Percentiles rank a stretch among this genome's conserved stretches.
These are phyloP conservation scores for Vigna angularis DNA, from an alignment of 306 rosid species.

Conservation along the genomic window DNA sequence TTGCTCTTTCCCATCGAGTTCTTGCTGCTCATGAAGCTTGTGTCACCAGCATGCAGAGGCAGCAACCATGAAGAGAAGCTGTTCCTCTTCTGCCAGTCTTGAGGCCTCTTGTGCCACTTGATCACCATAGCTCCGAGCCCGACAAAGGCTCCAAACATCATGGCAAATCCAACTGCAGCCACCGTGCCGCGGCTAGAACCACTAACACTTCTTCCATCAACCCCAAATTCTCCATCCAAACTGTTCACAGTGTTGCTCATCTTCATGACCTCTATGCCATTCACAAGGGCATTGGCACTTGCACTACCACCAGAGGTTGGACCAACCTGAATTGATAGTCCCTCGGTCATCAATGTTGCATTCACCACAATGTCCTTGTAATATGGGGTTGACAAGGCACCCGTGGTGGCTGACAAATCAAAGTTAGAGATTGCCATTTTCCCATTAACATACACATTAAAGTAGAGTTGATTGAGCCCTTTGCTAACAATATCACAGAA, in stretches of 20 bases:
- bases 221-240: constrained; percentile 69
- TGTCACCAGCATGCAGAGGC: constrained; percentile 64
- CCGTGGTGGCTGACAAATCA: constrained; percentile 53
- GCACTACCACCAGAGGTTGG: constrained; percentile 39
- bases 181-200: constrained; percentile 52
- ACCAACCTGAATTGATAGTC: constrained; percentile 57
- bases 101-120: constrained; percentile 75
- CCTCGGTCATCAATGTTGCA: constrained; percentile 55
- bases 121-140: constrained; percentile 72
- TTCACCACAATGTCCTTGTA: constrained; percentile 67
- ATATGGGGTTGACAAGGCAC: constrained; percentile 51
- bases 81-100: constrained; percentile 70
- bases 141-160: constrained; percentile 72
- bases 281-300: constrained; percentile 52
- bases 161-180: constrained; percentile 65
- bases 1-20: constrained; percentile 59
- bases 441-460: constrained; percentile 57
- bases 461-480: constrained; percentile 54
- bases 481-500: constrained; percentile 68
- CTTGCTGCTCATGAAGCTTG: constrained; percentile 62
- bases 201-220: constrained; percentile 44
- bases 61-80: constrained; percentile 76
- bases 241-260: constrained; percentile 63
- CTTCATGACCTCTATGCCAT: constrained; percentile 66
- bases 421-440: constrained; percentile 50